Base-by-base conservation (phyloP, 1,139 yeast species). In the Hemisphaericaspora lyxosophila region DNA sequence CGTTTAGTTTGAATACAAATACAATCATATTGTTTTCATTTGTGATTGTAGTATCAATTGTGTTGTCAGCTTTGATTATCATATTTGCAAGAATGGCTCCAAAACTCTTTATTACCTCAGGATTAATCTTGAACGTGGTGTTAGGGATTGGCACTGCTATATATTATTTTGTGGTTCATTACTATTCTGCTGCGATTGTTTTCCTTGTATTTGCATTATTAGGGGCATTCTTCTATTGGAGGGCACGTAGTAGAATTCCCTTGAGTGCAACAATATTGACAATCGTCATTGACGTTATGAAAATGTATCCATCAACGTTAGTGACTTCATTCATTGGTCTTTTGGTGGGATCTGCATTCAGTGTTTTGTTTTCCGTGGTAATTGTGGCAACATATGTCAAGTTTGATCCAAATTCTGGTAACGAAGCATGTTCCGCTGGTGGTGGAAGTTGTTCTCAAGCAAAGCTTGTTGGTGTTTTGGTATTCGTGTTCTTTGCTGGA, bases 401-500 rank as follows among this genome's bases (percentile, higher is more conserved):
- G 56, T 87, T 72, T 62, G 83, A 65, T 26, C 74, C 75, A 4
- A 59, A 66, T 42, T 32, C 50, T 3, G 46, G 47, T 34, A 70
- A 70, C 46, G 59, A 59, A 24, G 75, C 57, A 7, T 70, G 75
- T 47, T 35, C 46, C 15, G 70, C 67, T 7, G 68, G 74, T 18
- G 86, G 86, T 18, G 92, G 90, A 7, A 49, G 73, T 15, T 85
- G 96, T 57, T 77, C 86, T 8, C 73, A 76, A 33, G 70, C 81
- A 1, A 85, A 77, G 51, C 67, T 87, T 45, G 74, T 85, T 46
- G 95, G 95, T 1, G 54, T 73, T 12, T 62, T 76, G 47, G 78
- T 89, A 25, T 82, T 78, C 57, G 80, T 85, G 11, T 82, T 89
- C 49, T 87, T 88, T 62, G 88, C 95, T 5, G 96, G 95, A 11